Evolutionary conservation across 768 basidiomycete genomes (phyloP), one percentile per base, ranked within the genome.

Genomic region (Leccinum arenicola): DNA sequence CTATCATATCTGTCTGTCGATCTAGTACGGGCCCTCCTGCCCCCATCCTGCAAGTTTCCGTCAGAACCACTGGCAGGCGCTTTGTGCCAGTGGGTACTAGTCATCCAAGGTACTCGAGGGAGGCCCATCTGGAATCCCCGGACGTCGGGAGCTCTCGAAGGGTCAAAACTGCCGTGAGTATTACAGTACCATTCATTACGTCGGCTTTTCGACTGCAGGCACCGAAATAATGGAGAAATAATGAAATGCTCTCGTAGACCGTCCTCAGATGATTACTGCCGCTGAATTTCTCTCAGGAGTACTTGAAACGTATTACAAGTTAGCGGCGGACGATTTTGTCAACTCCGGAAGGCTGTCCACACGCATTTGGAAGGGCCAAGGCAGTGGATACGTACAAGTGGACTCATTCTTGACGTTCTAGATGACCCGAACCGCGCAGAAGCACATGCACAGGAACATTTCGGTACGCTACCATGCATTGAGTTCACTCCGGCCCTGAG

Each of bases 321-420:
- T 0, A 76, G 76, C 4, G 83, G 83, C 1, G 81, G 83, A 15
- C 71, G 79, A 27, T 81, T 84, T 61, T 82, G 82, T 71, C 82
- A 81, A 60, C 78, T 84, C 73, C 59, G 71, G 27, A 84, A 82
- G 54, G 84, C 81, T 0, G 66, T 84, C 2, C 84, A 85, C 61
- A 75, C 80, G 0, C 80, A 85, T 57, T 71, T 86, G 0, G 80
- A 84, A 57, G 31, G 31, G 75, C 79, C 0, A 82, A 80, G 59
- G 74, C 75, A 1, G 73, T 83, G 4, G 67, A 70, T 3, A 70
- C 64, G 4, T 86, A 85, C 61, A 72, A 75, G 0, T 64, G 9
- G 27, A 0, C 29, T 65, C 25, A 56, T 73, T 11, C 56, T 66
- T 1, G 74, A 77, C 57, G 58, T 77, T 25, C 66, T 77, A 8